These are phyloP conservation scores for Penicillium argentinense DNA, from an alignment of 495 filamentous ascomycete genomes.

Conservation along the genomic window DNA sequence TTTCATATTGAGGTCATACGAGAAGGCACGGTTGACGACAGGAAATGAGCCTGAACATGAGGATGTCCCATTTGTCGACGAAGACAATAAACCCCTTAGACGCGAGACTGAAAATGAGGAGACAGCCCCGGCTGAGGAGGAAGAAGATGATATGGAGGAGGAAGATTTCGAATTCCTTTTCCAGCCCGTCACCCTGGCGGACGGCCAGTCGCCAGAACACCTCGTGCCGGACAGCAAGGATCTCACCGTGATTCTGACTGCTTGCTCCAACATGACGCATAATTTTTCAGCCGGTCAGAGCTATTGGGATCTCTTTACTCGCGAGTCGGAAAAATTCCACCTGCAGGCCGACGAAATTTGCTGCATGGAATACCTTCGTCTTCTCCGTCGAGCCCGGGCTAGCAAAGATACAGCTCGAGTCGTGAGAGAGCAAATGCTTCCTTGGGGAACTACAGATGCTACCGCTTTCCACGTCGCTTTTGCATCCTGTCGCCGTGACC, in stretches of 20 bases:
- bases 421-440: slow-evolving; percentile 48
- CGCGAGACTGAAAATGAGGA: slow-evolving; percentile 4
- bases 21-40: too few relatives aligned
- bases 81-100: slow-evolving; percentile 15
- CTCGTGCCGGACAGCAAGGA: slow-evolving; percentile 62
- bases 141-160: slow-evolving; percentile 25
- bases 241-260: slow-evolving; percentile 65
- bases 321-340: slow-evolving; percentile 32
- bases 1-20: not conserved
- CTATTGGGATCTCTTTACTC: slow-evolving; percentile 76
- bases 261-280: slow-evolving; percentile 46
- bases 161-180: slow-evolving; percentile 39
- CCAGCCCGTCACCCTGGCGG: slow-evolving; percentile 26
- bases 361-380: slow-evolving; percentile 62
- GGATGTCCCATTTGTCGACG: slow-evolving; percentile 36
- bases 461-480: slow-evolving; percentile 72
- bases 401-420: slow-evolving; percentile 53
- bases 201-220: slow-evolving; percentile 7
- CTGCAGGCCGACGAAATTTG: slow-evolving; percentile 70
- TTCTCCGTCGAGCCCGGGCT: slow-evolving; percentile 63
- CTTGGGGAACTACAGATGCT: slow-evolving; percentile 32
- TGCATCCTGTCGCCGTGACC: slow-evolving; percentile 66
- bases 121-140: not conserved
- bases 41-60: slow-evolving; percentile 13
- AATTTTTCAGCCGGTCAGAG: slow-evolving; percentile 39